A percentile compares a stretch with the other conserved stretches of the same genome.
Conservation (phyloP, 1,284 basidiomycete genomes). For the Volvariella volvacea region DNA sequence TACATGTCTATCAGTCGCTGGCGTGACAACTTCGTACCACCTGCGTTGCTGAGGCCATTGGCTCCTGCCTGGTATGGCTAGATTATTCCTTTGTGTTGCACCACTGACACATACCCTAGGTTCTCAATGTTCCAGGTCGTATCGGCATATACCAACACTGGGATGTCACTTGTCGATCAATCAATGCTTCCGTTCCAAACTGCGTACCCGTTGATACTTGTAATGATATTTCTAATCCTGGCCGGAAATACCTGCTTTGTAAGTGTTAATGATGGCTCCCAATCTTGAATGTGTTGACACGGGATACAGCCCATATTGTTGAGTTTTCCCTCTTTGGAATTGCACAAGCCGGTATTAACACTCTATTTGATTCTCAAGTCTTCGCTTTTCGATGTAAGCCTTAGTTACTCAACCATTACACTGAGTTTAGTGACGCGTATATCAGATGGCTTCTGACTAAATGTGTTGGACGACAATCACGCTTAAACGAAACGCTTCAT, state of each 20-base stretch:
- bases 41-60: constrained; percentile 46
- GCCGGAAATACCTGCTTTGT: constrained; percentile 93
- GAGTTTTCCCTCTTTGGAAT: constrained; percentile 20
- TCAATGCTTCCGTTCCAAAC: constrained; percentile 86
- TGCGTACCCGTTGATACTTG: constrained; percentile 77
- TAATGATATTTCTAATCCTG: constrained; percentile 64
- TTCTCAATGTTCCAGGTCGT: constrained; percentile 83
- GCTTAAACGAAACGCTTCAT: constrained; percentile 73
- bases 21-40: constrained; percentile 49
- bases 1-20: constrained; percentile 59
- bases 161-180: constrained; percentile 82
- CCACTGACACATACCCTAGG: constrained; percentile 34
- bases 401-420: not conserved
- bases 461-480: constrained; percentile 51
- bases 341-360: constrained; percentile 1
- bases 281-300: not conserved
- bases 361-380: constrained; percentile 27
- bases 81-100: not conserved
- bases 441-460: constrained; percentile 72
- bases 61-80: constrained; percentile 51
- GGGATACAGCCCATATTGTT: constrained; percentile 62
- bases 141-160: constrained; percentile 88
- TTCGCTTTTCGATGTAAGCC: constrained; percentile 65
- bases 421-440: constrained; percentile 2
- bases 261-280: constrained; percentile 27